Evolutionary conservation across 352 stramenopile species (phyloP).

Genomic region (Pythium chondricola): DNA sequence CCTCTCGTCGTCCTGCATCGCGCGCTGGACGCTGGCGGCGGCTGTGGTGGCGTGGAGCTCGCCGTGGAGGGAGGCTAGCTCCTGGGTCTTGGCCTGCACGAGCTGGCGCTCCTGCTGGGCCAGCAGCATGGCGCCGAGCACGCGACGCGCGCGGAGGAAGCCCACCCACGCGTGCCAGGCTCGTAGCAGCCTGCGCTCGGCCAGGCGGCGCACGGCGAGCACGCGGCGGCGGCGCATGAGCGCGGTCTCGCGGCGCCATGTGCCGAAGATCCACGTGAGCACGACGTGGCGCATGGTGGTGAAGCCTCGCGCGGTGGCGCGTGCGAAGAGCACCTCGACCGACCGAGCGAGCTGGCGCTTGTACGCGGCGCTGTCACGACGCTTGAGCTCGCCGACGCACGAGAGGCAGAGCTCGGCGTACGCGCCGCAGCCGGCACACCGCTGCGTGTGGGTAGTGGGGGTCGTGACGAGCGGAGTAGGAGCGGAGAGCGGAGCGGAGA

Average conservation of each 20-base stretch:
- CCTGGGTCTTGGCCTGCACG: constrained; percentile 27
- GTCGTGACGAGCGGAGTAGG: neutral
- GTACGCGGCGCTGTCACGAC: constrained; percentile 51
- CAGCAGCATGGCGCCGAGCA: constrained; percentile 71
- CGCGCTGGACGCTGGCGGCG: constrained; percentile 24
- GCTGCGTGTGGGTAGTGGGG: constrained; percentile 14
- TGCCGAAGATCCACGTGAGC: constrained; percentile 52
- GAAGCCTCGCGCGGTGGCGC: constrained; percentile 50
- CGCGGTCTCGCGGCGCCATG: constrained; percentile 38
- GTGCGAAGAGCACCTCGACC: constrained; percentile 58
- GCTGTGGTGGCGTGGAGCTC: constrained; percentile 45
- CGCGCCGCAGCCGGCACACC: constrained; percentile 52
- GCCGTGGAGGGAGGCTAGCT: constrained; percentile 55
- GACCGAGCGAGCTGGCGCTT: constrained; percentile 57
- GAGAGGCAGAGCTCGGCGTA: constrained; percentile 64
- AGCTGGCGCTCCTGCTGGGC: constrained; percentile 48
- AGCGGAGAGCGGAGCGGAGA: neutral
- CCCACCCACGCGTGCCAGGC: constrained; percentile 43
- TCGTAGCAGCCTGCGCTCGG: constrained; percentile 30
- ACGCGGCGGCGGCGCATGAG: constrained; percentile 23
- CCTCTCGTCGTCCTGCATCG: constrained; percentile 37
- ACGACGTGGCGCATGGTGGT: constrained; percentile 51
- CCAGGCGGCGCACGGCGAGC: constrained; percentile 15
- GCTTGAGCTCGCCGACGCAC: constrained; percentile 62
- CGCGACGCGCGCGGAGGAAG: constrained; percentile 50